These are phyloP conservation scores for Ustilago curta DNA, from an alignment of 1,284 basidiomycete species.

Conservation along the genomic window DNA sequence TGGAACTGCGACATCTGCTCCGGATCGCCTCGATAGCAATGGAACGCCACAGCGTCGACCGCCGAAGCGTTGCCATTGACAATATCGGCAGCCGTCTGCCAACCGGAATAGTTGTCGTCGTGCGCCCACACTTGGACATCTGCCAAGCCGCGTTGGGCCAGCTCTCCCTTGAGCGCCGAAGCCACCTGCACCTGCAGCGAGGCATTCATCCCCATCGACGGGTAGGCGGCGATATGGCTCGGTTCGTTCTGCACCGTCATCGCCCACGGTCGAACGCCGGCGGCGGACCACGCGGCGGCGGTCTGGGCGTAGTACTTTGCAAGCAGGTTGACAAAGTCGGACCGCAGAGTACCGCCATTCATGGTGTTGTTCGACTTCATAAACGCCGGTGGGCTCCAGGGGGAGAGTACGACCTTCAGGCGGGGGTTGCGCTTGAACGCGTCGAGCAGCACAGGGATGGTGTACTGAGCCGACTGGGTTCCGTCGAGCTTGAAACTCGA, in stretches of 20 bases:
- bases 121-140: constrained; percentile 53
- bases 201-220: constrained; percentile 47
- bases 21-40: constrained; percentile 59
- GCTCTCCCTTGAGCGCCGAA: constrained; percentile 23
- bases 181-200: constrained; percentile 31
- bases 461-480: constrained; percentile 33
- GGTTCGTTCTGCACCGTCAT: constrained; percentile 63
- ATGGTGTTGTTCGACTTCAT: constrained; percentile 56
- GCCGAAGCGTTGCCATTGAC: constrained; percentile 43
- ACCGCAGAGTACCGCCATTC: constrained; percentile 44
- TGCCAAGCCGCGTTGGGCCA: constrained; percentile 16
- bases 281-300: constrained; percentile 26
- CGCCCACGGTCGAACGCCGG: constrained; percentile 48
- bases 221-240: constrained; percentile 37
- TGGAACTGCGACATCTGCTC: constrained; percentile 31
- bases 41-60: constrained; percentile 58
- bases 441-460: constrained; percentile 54
- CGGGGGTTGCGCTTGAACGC: constrained; percentile 40
- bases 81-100: constrained; percentile 38
- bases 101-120: constrained; percentile 54
- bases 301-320: constrained; percentile 53
- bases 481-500: constrained; percentile 28
- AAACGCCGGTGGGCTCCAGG: constrained; percentile 57
- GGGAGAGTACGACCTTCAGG: constrained; percentile 51
- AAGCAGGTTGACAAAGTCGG: constrained; percentile 30